These are phyloP conservation scores for Amphicarpaea edgeworthii DNA, from an alignment of 306 rosid species.

Conservation along the genomic window DNA sequence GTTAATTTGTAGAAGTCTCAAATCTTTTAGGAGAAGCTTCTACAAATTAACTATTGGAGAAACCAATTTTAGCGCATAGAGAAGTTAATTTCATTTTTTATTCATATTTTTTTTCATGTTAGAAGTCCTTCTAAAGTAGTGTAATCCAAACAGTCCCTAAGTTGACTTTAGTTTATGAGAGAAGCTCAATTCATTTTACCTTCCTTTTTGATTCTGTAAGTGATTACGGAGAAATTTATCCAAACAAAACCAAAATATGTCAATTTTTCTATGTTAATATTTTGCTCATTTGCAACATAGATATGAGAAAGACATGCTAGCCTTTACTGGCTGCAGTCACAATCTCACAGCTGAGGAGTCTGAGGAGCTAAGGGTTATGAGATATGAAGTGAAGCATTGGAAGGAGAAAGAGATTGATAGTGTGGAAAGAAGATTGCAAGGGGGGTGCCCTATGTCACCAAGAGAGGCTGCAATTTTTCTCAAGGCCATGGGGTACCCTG, in stretches of 20 bases:
- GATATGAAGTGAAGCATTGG: constrained; percentile 95
- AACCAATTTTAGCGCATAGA: too few relatives aligned
- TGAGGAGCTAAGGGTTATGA: constrained; percentile 81
- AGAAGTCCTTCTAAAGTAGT: too few relatives aligned
- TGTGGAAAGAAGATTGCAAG: constrained; percentile 68
- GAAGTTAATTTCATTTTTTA: too few relatives aligned
- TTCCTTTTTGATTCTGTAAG: too few relatives aligned
- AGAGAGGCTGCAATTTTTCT: constrained; percentile 94
- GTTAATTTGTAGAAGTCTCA: too few relatives aligned
- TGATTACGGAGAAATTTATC: background rate
- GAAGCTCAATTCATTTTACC: background rate
- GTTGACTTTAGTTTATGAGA: background rate
- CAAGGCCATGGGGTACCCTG: constrained; percentile 97
- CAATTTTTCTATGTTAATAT: background rate
- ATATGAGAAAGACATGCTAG: constrained; percentile 99
- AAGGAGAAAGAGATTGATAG: constrained; percentile 96
- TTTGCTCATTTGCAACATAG: constrained; percentile 51
- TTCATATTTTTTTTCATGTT: too few relatives aligned
- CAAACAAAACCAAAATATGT: background rate
- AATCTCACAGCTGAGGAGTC: constrained; percentile 80
- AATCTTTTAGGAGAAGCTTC: too few relatives aligned
- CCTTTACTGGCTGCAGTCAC: constrained; percentile 97
- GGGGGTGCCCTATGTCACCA: constrained; percentile 99
- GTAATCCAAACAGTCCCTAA: too few relatives aligned
- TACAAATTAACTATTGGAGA: too few relatives aligned